These are phyloP conservation scores for Rhododendron vialii DNA, from an alignment of 148 eudicot species.

Conservation along the genomic window DNA sequence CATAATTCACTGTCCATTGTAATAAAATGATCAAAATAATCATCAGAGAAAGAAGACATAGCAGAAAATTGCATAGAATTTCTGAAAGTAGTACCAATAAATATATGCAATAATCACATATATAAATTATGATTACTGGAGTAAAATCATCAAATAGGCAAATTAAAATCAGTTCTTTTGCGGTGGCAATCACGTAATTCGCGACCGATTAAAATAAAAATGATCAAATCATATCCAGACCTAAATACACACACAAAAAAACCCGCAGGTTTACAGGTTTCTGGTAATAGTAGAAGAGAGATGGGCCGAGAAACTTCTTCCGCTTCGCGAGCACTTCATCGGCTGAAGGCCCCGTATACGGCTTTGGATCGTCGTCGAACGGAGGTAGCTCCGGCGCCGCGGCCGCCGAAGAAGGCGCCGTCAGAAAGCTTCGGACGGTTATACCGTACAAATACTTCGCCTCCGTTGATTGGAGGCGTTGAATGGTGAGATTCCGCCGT, in stretches of 20 bases:
- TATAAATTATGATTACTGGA: too few species aligned
- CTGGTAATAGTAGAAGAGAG: slow-evolving; percentile 79
- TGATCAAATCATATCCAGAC: neutral
- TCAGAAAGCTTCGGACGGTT: slow-evolving; percentile 12
- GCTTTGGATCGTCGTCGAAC: slow-evolving; percentile 63
- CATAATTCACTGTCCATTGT: too few species aligned
- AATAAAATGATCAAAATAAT: too few species aligned
- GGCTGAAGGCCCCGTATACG: slow-evolving; percentile 62
- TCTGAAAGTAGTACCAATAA: neutral
- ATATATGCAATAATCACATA: neutral
- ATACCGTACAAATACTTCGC: neutral
- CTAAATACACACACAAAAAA: neutral
- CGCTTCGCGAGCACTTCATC: slow-evolving; percentile 75
- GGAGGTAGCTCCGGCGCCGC: slow-evolving; percentile 58
- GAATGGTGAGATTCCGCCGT: neutral
- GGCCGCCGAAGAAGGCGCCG: neutral
- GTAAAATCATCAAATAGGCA: neutral
- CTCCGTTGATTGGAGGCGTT: slow-evolving; percentile 4
- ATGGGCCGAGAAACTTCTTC: slow-evolving; percentile 78
- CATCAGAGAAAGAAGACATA: too few species aligned
- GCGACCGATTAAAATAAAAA: neutral
- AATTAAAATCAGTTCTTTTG: neutral
- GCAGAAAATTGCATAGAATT: neutral
- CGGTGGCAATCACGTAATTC: neutral
- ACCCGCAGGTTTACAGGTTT: slow-evolving; percentile 53